phyloP scores from a whole-genome alignment of 257 asterid genomes.

The Capsicum rhomboideum region DNA sequence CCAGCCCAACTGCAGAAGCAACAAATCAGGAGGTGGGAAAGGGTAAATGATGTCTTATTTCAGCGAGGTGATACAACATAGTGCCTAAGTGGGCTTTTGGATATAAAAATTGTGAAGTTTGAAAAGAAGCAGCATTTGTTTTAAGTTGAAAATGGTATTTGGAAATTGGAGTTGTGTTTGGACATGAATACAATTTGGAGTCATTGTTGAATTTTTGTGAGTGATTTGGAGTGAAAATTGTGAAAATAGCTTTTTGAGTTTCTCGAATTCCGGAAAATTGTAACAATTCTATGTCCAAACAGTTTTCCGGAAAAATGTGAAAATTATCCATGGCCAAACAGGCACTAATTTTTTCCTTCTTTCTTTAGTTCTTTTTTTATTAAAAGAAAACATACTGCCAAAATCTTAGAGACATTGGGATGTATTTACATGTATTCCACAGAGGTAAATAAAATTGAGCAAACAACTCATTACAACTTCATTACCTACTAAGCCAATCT shows the following conservation, averaged over 20 bases:
- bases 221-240: no score
- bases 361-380: neutral
- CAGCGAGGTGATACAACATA: neutral
- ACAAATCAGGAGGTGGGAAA: neutral
- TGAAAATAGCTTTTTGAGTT: no score
- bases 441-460: neutral
- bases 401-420: neutral
- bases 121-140: no score
- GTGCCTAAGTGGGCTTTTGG: neutral
- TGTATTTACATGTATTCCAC: neutral
- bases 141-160: no score
- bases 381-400: neutral
- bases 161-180: no score
- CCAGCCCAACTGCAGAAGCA: neutral
- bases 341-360: neutral
- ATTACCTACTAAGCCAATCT: neutral
- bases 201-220: no score
- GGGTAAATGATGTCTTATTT: neutral
- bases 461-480: neutral
- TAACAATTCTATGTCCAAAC: no score
- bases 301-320: no score
- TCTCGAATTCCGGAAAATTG: no score
- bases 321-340: no score
- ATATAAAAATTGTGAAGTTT: no score
- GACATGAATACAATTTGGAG: no score